A percentile compares a stretch with the other conserved stretches of the same genome.
These are phyloP conservation scores for Saturnispora hagleri DNA, from an alignment of 805 yeast genomes.

Conservation along the genomic window DNA sequence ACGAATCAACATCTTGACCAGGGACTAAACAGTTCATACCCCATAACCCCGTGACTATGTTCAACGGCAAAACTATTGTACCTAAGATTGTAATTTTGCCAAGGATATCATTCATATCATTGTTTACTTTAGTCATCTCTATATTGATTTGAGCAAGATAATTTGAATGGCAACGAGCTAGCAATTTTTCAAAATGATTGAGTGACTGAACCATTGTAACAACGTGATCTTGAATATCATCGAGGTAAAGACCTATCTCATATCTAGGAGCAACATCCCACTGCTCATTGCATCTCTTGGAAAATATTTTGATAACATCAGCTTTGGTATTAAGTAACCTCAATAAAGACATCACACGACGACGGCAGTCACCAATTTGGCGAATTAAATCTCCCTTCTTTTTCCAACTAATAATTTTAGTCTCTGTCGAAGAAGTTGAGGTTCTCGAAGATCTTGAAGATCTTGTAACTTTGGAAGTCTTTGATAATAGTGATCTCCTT, in stretches of 20 bases:
- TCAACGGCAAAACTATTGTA: constrained; percentile 90
- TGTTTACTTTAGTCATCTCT: constrained; percentile 94
- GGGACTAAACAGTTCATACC: constrained; percentile 98
- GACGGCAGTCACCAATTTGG: constrained; percentile 91
- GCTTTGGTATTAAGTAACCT: constrained; percentile 86
- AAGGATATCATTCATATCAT: constrained; percentile 92
- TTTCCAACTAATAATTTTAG: constrained; percentile 62
- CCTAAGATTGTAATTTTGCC: constrained; percentile 91
- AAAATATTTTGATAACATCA: constrained; percentile 93
- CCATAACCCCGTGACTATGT: constrained; percentile 94
- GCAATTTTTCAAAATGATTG: constrained; percentile 87
- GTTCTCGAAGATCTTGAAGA: constrained; percentile 17
- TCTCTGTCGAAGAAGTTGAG: constrained; percentile 30
- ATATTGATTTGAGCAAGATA: constrained; percentile 94
- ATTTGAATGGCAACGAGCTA: constrained; percentile 93
- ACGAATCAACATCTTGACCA: constrained; percentile 63
- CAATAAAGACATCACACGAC: constrained; percentile 83
- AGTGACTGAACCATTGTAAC: constrained; percentile 94
- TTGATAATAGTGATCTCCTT: constrained; percentile 13
- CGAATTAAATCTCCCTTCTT: constrained; percentile 91
- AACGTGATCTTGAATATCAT: constrained; percentile 96
- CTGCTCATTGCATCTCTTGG: constrained; percentile 81
- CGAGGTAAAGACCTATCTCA: constrained; percentile 89
- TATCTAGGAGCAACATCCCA: constrained; percentile 72
- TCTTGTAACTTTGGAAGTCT: constrained; percentile 13